Evolutionary conservation across 345 rosid species (phyloP), one percentile per base, ranked within the genome.

Genomic region (Salix purpurea): DNA sequence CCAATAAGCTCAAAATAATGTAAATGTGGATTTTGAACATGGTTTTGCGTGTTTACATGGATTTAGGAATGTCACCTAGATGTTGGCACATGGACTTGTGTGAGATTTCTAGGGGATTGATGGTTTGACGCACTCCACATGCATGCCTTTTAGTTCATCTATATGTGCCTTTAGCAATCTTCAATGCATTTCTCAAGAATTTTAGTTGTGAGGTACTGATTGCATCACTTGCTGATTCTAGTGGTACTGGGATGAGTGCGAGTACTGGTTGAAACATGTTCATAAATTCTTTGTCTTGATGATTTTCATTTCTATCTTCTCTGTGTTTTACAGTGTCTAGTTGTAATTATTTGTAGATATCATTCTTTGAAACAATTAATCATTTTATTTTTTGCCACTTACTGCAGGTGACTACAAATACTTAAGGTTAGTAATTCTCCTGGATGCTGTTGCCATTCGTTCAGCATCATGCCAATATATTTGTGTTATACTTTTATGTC

Each of bases 361-460:
- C 48, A 42, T 42, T 2, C 14, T 12, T 9, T 42, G 13, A 46
- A 46, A n/a, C 11, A 40, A 61, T 26, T 66, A 64, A 67, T 76
- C 54, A 74, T 72, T 62, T 61, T 6, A 8, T 10, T 50, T 79
- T 46, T 72, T 64, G 54, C 67, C 61, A 71, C 71, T 74, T 48
- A 30, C 80, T 77, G 77, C 94, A 88, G 98, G 90, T 82, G 98
- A 92, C 79, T 90, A 91, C 86, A 92, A 92, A 80, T 94, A 94
- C 85, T 66, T 86, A 75, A 92, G 92, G 97, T 94, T 72, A 79
- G 88, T 77, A 66, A 64, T 26, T 26, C 40, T 73, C 16, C 19
- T 46, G 50, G 16, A 46, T 69, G 18, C 40, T 50, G 16, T 36
- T 16, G 18, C 46, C 18, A 37, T 44, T 18, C 6, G 7, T 21